Conservation (phyloP, 768 basidiomycete genomes). For the Lepiota venenata region DNA sequence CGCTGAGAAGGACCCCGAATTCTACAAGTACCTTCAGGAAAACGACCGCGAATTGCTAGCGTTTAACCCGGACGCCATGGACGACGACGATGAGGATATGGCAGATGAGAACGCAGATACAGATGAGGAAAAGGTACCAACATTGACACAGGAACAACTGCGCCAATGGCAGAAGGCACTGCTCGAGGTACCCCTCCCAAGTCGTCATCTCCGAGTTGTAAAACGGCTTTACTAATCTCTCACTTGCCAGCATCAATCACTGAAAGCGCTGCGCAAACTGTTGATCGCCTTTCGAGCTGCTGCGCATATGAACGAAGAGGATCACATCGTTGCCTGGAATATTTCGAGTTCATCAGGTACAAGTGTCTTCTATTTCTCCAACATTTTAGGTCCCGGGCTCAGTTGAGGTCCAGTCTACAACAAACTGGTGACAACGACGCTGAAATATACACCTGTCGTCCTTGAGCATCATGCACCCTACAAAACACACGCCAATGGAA, state of each 20-base stretch:
- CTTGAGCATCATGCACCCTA: conserved; percentile 86
- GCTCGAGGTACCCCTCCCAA: conserved; percentile 53
- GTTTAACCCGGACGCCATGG: conserved; percentile 52
- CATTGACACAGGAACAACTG: conserved; percentile 68
- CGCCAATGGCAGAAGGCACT: conserved; percentile 87
- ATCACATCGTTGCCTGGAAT: conserved; percentile 75
- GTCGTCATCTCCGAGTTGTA: conserved; percentile 13
- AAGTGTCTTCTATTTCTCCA: conserved; percentile 14
- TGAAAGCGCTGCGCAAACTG: conserved; percentile 79
- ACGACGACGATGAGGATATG: conserved; percentile 36
- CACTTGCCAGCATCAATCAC: conserved; percentile 66
- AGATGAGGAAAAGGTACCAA: conserved; percentile 47
- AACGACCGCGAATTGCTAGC: conserved; percentile 91
- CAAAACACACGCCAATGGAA: conserved; percentile 78
- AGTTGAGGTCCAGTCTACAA: conserved; percentile 68
- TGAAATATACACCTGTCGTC: conserved; percentile 89
- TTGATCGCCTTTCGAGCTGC: conserved; percentile 91
- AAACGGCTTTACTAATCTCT: neutral
- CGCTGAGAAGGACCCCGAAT: conserved; percentile 97
- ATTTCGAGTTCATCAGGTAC: conserved; percentile 80
- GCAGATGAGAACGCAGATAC: conserved; percentile 45
- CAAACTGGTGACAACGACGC: conserved; percentile 82
- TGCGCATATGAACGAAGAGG: conserved; percentile 84
- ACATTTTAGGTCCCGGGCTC: conserved; percentile 9
- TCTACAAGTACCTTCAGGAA: conserved; percentile 96